Evolutionary conservation across 441 rosid genomes (phyloP), one percentile per base, ranked within the genome.

Genomic region (Hypseocharis bilobata): DNA sequence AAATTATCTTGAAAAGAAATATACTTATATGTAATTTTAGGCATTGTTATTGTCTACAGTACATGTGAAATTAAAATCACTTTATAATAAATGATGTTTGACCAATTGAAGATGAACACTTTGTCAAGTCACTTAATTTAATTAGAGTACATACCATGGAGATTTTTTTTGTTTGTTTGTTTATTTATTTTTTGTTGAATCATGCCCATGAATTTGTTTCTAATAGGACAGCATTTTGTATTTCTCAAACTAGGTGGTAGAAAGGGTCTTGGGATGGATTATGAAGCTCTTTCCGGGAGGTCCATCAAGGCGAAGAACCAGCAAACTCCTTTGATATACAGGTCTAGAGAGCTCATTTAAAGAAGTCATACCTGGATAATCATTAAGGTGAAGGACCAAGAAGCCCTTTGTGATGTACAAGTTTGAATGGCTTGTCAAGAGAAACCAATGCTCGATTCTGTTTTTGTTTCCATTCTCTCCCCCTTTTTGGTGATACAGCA

Each of bases 231-330:
- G 4, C 8, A 4, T 64, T 5, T n/a, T n/a, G 60, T 30, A 44
- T 49, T 29, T 30, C 34, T 71, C 56, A 38, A 52, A 30, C 49
- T 59, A 93, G 99, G 99, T 93, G 62, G 99, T 93, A 63, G 99
- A 93, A 78, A 88, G 97, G 77, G 97, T 93, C 45, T 80, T 93
- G 73, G 99, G 96, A 54, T 93, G 97, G 99, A 91, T 93, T 60
- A 91, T 93, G 95, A 91, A 86, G 80, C 88, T 91, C 70, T 93
- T 93, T 65, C 99, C 97, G 1, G 96, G 97, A 66, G 98, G 97
- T n/a, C 88, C 96, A 3, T 70, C 96, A n/a, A 87, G 78, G 76
- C 80, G 93, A 69, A 81, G 96, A 76, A 81, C 88, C 63, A 86
- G 93, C 88, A 93, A 89, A 83, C 91, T 83, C 68, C 84, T 86